A percentile compares a stretch with the other conserved stretches of the same genome.
phyloP scores from a whole-genome alignment of 768 basidiomycete species.

The Leccinum variicolor region DNA sequence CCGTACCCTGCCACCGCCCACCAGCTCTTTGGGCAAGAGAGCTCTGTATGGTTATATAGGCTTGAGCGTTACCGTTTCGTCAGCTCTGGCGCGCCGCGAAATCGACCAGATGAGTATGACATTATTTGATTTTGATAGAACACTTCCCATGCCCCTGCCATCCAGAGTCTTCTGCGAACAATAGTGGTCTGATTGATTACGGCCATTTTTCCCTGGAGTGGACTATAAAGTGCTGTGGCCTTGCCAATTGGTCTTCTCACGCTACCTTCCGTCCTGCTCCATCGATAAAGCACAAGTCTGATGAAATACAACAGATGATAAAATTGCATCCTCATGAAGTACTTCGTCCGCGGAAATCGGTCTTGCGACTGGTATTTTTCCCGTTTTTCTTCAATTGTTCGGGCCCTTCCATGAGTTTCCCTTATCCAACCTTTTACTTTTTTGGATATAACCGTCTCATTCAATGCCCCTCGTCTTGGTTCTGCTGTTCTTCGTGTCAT shows the following conservation, averaged over 20 bases:
- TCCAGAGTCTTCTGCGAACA: neutral
- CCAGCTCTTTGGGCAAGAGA: neutral
- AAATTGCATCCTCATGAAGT: constrained; percentile 8
- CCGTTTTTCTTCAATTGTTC: neutral
- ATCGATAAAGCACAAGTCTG: constrained; percentile 6
- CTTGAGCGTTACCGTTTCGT: neutral
- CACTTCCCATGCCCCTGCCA: neutral
- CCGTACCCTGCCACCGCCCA: neutral
- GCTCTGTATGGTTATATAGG: constrained; percentile 2
- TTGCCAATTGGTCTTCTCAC: constrained; percentile 15
- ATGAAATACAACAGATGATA: constrained; percentile 13
- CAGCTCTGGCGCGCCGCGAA: neutral
- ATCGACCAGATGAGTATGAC: neutral
- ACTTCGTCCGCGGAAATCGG: neutral
- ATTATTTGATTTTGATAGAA: neutral
- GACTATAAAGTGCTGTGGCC: constrained; percentile 13
- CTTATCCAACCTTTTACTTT: constrained; percentile 6
- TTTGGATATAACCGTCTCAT: constrained; percentile 2
- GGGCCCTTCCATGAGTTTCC: neutral
- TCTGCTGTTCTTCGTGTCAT: constrained; percentile 1
- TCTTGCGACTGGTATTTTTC: constrained; percentile 11
- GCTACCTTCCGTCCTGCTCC: constrained; percentile 11
- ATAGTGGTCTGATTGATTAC: constrained; percentile 13
- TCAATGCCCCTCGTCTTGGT: neutral
- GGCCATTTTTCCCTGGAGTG: neutral